Evolutionary conservation across 1,139 yeast genomes (phyloP).

Genomic region (Groenewaldozyma sp.): DNA sequence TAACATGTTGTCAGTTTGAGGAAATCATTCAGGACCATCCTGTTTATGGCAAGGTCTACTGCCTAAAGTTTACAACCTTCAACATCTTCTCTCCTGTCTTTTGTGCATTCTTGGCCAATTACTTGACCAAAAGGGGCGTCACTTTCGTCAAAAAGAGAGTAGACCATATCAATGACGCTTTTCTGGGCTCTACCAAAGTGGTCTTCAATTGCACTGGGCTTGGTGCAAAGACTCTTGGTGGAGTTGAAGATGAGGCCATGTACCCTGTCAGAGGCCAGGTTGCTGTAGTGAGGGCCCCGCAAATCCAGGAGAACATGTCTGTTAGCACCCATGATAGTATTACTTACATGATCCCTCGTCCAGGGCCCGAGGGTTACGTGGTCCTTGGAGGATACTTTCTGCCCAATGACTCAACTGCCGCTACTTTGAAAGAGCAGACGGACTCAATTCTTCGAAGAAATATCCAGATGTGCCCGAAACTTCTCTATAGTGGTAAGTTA

Average conservation of each 20-base stretch:
- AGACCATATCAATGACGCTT: slow-evolving; percentile 49
- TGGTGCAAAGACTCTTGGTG: slow-evolving; percentile 49
- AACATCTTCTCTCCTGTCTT: slow-evolving; percentile 61
- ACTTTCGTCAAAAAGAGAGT: slow-evolving; percentile 37
- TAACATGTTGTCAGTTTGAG: no score
- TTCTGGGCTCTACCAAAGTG: slow-evolving; percentile 28
- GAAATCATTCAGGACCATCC: background rate
- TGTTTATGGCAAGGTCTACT: slow-evolving; percentile 38
- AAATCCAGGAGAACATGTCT: slow-evolving; percentile 22
- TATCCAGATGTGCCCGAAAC: slow-evolving; percentile 43
- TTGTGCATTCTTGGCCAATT: slow-evolving; percentile 36
- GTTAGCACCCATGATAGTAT: slow-evolving; percentile 16
- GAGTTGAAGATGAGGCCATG: slow-evolving; percentile 45
- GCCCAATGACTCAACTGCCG: slow-evolving; percentile 46
- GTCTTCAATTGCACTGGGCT: slow-evolving; percentile 66
- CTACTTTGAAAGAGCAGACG: slow-evolving; percentile 45
- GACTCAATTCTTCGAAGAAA: slow-evolving; percentile 51
- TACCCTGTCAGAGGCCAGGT: slow-evolving; percentile 66
- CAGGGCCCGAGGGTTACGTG: slow-evolving; percentile 49
- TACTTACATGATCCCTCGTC: slow-evolving; percentile 59
- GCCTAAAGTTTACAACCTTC: slow-evolving; percentile 49
- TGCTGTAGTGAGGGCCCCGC: slow-evolving; percentile 45
- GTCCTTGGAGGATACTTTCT: slow-evolving; percentile 63
- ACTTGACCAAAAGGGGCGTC: slow-evolving; percentile 41
- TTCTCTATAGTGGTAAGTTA: slow-evolving; percentile 32